phyloP scores from a whole-genome alignment of 352 stramenopile species.

The Lagenidium giganteum region DNA sequence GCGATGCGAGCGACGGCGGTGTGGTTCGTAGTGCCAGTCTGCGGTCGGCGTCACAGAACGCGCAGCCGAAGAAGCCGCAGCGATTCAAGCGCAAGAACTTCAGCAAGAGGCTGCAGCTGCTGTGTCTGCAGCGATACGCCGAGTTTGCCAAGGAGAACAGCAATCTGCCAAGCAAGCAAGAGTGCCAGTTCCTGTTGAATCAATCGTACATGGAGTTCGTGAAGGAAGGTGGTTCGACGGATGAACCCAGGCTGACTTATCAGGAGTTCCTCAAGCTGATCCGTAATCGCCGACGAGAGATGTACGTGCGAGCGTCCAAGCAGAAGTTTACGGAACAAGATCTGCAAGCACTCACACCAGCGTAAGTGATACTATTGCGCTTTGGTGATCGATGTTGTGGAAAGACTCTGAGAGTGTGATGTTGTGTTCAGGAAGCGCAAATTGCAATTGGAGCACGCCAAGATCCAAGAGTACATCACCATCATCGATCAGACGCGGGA shows the following conservation, averaged over 20 bases:
- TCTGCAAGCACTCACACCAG: conserved; percentile 17
- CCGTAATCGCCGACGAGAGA: conserved; percentile 57
- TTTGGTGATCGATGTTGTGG: background rate
- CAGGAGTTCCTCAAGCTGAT: conserved; percentile 69
- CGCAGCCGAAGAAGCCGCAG: conserved; percentile 1
- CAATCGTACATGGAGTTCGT: conserved; percentile 53
- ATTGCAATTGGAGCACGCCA: conserved; percentile 38
- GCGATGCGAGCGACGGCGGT: no score
- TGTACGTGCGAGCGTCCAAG: conserved; percentile 31
- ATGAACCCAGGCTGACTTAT: conserved; percentile 44
- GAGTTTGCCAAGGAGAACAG: conserved; percentile 26
- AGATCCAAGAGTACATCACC: conserved; percentile 56
- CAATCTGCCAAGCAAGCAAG: conserved; percentile 34
- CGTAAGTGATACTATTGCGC: conserved; percentile 6
- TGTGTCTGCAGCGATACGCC: conserved; percentile 55
- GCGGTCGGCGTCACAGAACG: no score
- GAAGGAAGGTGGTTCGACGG: conserved; percentile 31
- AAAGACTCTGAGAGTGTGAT: background rate
- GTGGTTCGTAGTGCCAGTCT: no score
- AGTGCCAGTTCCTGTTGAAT: conserved; percentile 44
- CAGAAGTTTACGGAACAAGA: conserved; percentile 1
- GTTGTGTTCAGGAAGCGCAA: conserved; percentile 28
- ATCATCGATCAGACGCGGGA: conserved; percentile 50
- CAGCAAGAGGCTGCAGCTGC: conserved; percentile 58
- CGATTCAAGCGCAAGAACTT: conserved; percentile 66